These are phyloP conservation scores for Lodderomyces beijingensis DNA, from an alignment of 1,139 yeast genomes.

Conservation along the genomic window DNA sequence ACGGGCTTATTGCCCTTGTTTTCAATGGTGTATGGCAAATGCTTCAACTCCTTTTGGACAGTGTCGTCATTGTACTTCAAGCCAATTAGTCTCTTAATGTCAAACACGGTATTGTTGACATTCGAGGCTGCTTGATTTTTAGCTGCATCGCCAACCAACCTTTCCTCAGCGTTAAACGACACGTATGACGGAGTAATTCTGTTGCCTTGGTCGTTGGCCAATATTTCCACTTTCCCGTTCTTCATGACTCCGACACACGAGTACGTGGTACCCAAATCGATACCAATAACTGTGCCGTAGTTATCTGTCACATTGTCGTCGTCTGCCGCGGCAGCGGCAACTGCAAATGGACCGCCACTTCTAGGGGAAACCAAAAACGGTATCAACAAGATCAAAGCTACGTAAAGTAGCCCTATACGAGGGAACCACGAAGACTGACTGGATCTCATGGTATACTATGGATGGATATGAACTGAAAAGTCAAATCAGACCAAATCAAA, in stretches of 20 bases:
- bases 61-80: conserved; percentile 68
- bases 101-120: conserved; percentile 76
- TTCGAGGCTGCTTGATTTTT: conserved; percentile 88
- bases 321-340: conserved; percentile 26
- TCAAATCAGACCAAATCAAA: no score
- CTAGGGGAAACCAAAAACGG: conserved; percentile 45
- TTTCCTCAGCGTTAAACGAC: conserved; percentile 79
- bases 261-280: conserved; percentile 83
- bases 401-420: conserved; percentile 15
- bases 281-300: conserved; percentile 81
- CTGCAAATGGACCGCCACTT: conserved; percentile 15
- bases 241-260: conserved; percentile 95
- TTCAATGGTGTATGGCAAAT: conserved; percentile 68
- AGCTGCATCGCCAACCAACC: conserved; percentile 92
- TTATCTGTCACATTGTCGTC: conserved; percentile 42
- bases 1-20: conserved; percentile 76
- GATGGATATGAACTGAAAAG: not conserved
- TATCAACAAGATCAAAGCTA: conserved; percentile 29
- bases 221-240: conserved; percentile 84
- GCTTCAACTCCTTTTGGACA: conserved; percentile 80
- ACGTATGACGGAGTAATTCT: conserved; percentile 92
- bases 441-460: conserved; percentile 7
- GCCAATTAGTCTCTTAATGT: conserved; percentile 84
- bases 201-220: conserved; percentile 94
- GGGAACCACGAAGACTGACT: conserved; percentile 12